Percentiles rank a stretch among this genome's conserved stretches.
These are phyloP conservation scores for Fomitopsis palustris DNA, from an alignment of 1,284 basidiomycete species.

Conservation along the genomic window DNA sequence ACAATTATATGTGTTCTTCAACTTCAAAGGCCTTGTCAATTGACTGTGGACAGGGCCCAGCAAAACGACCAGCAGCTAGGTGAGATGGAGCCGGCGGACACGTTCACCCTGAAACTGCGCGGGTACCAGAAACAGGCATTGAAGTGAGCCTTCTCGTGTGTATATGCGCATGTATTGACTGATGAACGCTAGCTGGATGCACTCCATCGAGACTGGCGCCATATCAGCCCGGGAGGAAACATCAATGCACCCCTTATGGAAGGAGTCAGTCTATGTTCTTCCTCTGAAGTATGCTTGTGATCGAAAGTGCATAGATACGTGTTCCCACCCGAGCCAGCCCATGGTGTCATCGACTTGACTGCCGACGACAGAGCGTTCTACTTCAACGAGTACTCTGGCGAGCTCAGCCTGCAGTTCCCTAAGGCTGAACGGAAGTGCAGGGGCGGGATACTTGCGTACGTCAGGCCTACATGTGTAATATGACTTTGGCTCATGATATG, in stretches of 20 bases:
- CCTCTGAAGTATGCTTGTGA: not conserved
- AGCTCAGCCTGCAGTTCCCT: conserved; percentile 86
- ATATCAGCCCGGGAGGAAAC: conserved; percentile 65
- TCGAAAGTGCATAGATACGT: conserved; percentile 46
- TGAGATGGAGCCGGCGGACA: conserved; percentile 79
- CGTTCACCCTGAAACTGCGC: conserved; percentile 79
- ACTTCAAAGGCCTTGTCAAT: too few species aligned
- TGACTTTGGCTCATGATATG: not conserved
- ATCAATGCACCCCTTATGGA: conserved; percentile 94
- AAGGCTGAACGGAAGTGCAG: conserved; percentile 75
- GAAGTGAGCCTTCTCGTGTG: conserved; percentile 37
- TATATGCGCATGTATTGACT: not conserved
- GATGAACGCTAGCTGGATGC: conserved; percentile 76
- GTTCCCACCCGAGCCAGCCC: conserved; percentile 57
- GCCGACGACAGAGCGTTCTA: conserved; percentile 74
- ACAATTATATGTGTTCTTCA: too few species aligned
- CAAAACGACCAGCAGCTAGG: conserved; percentile 73
- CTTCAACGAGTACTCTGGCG: conserved; percentile 94
- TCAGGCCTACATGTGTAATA: conserved; percentile 15
- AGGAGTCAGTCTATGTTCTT: conserved; percentile 63
- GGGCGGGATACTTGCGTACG: conserved; percentile 88
- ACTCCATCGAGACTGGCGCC: conserved; percentile 77
- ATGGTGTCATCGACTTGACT: conserved; percentile 64
- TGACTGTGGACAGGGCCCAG: conserved; percentile 85
- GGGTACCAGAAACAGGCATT: conserved; percentile 96